Base-by-base conservation (phyloP, 331 rosid species). In the Acacia pycnantha region DNA sequence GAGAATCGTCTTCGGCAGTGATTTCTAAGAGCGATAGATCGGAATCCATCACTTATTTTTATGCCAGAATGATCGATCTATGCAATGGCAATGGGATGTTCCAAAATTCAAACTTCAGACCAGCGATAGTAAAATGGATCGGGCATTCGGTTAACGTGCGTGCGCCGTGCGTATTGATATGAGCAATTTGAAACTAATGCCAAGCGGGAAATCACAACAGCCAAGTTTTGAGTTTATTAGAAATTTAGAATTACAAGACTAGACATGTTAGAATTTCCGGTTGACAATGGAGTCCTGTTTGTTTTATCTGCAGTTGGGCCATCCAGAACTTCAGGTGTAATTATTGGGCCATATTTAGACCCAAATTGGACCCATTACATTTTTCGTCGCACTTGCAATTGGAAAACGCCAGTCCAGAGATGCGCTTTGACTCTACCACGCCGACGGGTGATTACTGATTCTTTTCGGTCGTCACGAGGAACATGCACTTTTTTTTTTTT, bases 1-100 rank as follows among this genome's bases (percentile, higher is more conserved):
- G 90, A 65, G 94, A 89, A 87, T 94, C 97, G 85, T 94, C 98
- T 80, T 92, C 97, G 11, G 65, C 88, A 14, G 86, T 58, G 87
- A 94, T 88, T 74, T 93, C 97, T 43, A 95, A 59, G 84, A 94
- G 94, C 11, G 94, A 81, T 74, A 90, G 90, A 44, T 93, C 88
- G 64, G 94, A 82, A 70, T 59, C 79, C 68, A 27, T 76, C 77
- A 4, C 26, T 37, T 27, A 14, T 2, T n/a, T 5, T 59, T 13
- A 24, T 7, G 6, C 76, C 76, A 24, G 14, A 26, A 24, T 26
- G 76, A 71, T 12, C 53, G 53, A 70, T 70, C 18, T 27, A 16
- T 15, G 19, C 0, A 29, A 29, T 31, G 2, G 22, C 31, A 4
- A 9, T 58, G 15, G 29, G 15, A 35, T 35, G 5, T 21, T 67